phyloP scores from a whole-genome alignment of 768 basidiomycete species.

The Boletus patriciae region DNA sequence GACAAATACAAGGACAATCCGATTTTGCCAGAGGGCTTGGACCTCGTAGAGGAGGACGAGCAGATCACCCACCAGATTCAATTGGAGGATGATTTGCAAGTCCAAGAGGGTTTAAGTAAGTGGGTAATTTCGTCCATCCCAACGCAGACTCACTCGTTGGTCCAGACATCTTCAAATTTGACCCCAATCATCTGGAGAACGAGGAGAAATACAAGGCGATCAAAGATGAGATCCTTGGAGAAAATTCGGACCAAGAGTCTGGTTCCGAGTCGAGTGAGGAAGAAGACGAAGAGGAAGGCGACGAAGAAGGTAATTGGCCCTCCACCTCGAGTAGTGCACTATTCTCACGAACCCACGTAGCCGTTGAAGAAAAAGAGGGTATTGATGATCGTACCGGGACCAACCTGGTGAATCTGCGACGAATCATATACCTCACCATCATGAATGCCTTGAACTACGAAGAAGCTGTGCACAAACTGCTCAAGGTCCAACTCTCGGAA shows the following conservation, averaged over 20 bases:
- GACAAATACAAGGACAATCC: constrained; percentile 99
- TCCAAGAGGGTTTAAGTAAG: constrained; percentile 93
- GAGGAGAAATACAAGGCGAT: constrained; percentile 93
- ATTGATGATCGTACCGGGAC: constrained; percentile 96
- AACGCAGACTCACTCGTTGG: constrained; percentile 8
- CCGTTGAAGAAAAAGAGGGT: constrained; percentile 76
- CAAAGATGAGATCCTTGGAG: constrained; percentile 91
- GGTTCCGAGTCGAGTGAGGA: constrained; percentile 64
- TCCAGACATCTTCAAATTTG: constrained; percentile 92
- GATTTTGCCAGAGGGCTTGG: constrained; percentile 88
- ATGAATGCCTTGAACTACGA: constrained; percentile 99
- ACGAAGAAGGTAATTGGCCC: constrained; percentile 42
- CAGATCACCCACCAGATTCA: constrained; percentile 94
- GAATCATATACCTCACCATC: constrained; percentile 94
- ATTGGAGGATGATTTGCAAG: constrained; percentile 89
- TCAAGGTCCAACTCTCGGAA: constrained; percentile 88
- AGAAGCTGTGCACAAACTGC: constrained; percentile 96
- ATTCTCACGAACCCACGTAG: constrained; percentile 35
- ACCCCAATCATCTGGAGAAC: constrained; percentile 83
- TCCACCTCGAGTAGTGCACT: constrained; percentile 24
- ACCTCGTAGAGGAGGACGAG: constrained; percentile 97
- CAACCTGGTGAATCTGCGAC: constrained; percentile 91
- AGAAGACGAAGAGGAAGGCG: constrained; percentile 52
- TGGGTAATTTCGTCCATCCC: constrained; percentile 15
- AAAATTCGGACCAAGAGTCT: constrained; percentile 74